These are phyloP conservation scores for Barnettozyma pratensis DNA, from an alignment of 805 yeast genomes.

Conservation along the genomic window DNA sequence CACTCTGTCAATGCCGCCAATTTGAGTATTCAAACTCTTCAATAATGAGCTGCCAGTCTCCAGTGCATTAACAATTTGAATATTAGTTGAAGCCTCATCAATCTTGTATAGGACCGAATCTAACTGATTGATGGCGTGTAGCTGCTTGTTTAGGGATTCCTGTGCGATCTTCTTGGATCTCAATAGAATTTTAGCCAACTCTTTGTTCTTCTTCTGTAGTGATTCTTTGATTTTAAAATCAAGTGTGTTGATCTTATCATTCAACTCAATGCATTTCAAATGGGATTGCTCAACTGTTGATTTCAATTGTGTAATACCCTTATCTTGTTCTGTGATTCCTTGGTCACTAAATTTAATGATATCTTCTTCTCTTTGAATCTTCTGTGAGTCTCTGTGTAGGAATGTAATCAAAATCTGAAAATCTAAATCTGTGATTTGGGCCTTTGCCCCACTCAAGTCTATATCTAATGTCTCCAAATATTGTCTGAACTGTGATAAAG, in stretches of 20 bases:
- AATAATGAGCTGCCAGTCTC: constrained; percentile 32
- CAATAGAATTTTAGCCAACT: constrained; percentile 29
- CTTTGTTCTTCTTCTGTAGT: constrained; percentile 20
- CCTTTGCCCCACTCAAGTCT: not conserved
- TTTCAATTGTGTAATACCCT: constrained; percentile 30
- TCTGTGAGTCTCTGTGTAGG: constrained; percentile 17
- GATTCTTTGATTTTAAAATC: constrained; percentile 18
- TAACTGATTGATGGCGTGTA: constrained; percentile 32
- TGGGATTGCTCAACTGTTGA: constrained; percentile 19
- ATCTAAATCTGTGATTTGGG: constrained; percentile 16
- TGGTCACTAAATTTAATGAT: constrained; percentile 17
- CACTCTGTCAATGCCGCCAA: constrained; percentile 41
- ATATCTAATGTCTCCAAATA: constrained; percentile 8
- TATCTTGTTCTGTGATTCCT: constrained; percentile 30
- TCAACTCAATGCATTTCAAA: constrained; percentile 20
- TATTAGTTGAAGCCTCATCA: constrained; percentile 39
- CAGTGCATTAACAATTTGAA: constrained; percentile 32
- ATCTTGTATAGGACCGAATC: constrained; percentile 34
- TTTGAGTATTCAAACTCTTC: constrained; percentile 31
- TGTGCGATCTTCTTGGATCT: constrained; percentile 33
- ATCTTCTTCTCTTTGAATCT: constrained; percentile 14
- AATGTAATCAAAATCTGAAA: constrained; percentile 17
- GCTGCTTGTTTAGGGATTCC: constrained; percentile 27
- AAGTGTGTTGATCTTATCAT: constrained; percentile 15
- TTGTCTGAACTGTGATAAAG: constrained; percentile 9